phyloP scores from a whole-genome alignment of 1,284 basidiomycete genomes.

The Trichosporon ovoides region DNA sequence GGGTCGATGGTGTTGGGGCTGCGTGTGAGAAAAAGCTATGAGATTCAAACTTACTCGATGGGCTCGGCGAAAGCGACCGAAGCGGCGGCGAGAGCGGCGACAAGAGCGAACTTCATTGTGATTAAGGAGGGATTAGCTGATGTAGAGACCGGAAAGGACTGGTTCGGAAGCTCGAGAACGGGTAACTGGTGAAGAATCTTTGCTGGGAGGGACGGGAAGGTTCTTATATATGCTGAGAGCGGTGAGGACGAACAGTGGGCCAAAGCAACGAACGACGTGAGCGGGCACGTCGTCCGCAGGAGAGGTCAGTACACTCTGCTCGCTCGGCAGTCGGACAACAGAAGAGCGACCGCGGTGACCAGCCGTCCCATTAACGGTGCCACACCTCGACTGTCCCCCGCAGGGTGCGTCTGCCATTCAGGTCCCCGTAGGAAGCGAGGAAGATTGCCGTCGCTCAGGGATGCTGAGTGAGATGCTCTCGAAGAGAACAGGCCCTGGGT shows the following conservation, averaged over 20 bases:
- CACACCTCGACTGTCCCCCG: neutral
- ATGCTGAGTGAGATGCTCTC: neutral
- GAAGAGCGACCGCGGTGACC: neutral
- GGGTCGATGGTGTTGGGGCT: neutral
- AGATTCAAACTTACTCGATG: constrained; percentile 1
- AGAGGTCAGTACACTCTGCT: neutral
- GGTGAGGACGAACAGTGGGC: no score
- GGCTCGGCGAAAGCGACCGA: constrained; percentile 4
- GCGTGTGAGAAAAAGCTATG: neutral
- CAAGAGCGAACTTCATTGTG: constrained; percentile 2
- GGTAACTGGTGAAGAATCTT: neutral
- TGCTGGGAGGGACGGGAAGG: neutral
- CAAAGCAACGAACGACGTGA: neutral
- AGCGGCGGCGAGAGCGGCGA: neutral
- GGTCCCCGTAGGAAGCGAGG: neutral
- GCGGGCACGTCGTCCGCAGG: neutral
- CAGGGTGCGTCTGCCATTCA: neutral
- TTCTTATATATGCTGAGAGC: neutral
- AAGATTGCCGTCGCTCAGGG: constrained; percentile 1
- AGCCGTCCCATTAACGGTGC: neutral
- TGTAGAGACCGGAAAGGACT: constrained; percentile 6
- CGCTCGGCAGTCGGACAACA: neutral
- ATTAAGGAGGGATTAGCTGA: neutral
- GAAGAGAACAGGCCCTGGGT: neutral
- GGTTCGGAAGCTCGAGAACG: neutral